A percentile compares a stretch with the other conserved stretches of the same genome.
phyloP scores from a whole-genome alignment of 495 filamentous ascomycete species.

The Emericellopsis terricola region DNA sequence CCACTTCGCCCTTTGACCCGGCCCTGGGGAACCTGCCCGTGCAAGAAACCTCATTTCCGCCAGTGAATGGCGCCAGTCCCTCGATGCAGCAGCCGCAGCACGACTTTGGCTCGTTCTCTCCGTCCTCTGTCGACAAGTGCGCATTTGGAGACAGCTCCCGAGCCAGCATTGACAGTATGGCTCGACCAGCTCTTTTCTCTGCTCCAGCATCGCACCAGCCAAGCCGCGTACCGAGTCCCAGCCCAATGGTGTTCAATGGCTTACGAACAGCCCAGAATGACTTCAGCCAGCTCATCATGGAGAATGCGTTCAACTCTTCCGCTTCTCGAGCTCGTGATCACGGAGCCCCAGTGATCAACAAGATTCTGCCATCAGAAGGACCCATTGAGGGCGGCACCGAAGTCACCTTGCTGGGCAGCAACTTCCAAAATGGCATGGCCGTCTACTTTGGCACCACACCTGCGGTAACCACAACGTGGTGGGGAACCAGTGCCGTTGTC shows the following conservation, averaged over 20 bases:
- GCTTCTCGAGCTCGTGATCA: too few species aligned
- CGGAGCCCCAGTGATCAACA: slow-evolving; percentile 44
- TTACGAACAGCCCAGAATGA: slow-evolving; percentile 20
- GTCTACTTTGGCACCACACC: slow-evolving; percentile 70
- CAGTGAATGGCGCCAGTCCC: too few species aligned
- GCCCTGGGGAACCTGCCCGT: slow-evolving; percentile 17
- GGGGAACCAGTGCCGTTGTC: slow-evolving; percentile 67
- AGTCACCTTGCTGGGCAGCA: slow-evolving; percentile 63
- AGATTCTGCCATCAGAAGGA: slow-evolving; percentile 67
- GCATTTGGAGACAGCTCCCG: too few species aligned
- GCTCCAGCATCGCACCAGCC: slow-evolving; percentile 46
- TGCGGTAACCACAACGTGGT: slow-evolving; percentile 67
- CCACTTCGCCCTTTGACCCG: slow-evolving; percentile 23
- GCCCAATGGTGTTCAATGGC: slow-evolving; percentile 24
- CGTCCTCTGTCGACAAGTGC: too few species aligned
- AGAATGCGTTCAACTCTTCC: too few species aligned
- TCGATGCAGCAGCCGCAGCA: too few species aligned
- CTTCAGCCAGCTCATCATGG: too few species aligned
- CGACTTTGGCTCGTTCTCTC: too few species aligned
- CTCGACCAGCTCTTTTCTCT: slow-evolving; percentile 37
- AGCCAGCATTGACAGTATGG: slow-evolving; percentile 38
- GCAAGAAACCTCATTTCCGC: slow-evolving; percentile 6
- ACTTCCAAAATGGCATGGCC: slow-evolving; percentile 62
- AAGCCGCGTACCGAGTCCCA: slow-evolving; percentile 32
- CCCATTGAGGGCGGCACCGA: slow-evolving; percentile 69